Evolutionary conservation across 139 green algal genomes (phyloP).

Genomic region (Coelastrella sp.): DNA sequence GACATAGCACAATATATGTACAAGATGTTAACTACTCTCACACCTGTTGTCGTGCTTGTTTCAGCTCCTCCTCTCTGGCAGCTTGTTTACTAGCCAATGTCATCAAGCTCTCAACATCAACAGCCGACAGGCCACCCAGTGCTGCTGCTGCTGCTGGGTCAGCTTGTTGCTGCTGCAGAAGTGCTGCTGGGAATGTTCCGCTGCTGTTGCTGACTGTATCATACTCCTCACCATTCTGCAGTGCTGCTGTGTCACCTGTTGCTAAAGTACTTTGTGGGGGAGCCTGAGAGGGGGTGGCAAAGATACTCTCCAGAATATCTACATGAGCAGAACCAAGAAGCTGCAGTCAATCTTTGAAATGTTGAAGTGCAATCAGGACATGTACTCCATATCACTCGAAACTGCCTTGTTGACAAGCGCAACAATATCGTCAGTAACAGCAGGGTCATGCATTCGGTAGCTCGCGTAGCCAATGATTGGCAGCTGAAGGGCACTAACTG

Average conservation of each 20-base stretch:
- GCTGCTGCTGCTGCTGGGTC: slow-evolving; percentile 18
- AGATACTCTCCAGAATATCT: slow-evolving; percentile 50
- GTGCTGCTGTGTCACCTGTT: not conserved
- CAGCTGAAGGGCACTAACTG: too few relatives aligned
- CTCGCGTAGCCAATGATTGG: too few relatives aligned
- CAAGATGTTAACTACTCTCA: not conserved
- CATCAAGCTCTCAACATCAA: slow-evolving; percentile 18
- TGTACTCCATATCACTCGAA: too few relatives aligned
- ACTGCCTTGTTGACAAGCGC: too few relatives aligned
- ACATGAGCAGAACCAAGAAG: not conserved
- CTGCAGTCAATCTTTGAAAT: too few relatives aligned
- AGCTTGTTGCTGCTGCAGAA: slow-evolving; percentile 3
- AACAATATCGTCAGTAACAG: too few relatives aligned
- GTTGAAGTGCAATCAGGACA: too few relatives aligned
- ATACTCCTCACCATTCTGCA: not conserved
- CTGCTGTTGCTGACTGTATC: slow-evolving; percentile 12
- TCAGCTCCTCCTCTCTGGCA: slow-evolving; percentile 15
- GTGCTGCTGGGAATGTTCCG: not conserved
- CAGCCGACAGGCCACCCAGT: not conserved
- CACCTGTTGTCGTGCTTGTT: slow-evolving; percentile 39
- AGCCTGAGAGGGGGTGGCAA: not conserved
- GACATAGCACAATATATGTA: too few relatives aligned
- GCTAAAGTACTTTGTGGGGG: not conserved
- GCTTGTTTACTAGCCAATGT: not conserved
- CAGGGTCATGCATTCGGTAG: too few relatives aligned